Percentiles rank a stretch among this genome's conserved stretches.
These are phyloP conservation scores for Termitomyces sp. DNA, from an alignment of 768 basidiomycete genomes.

Conservation along the genomic window DNA sequence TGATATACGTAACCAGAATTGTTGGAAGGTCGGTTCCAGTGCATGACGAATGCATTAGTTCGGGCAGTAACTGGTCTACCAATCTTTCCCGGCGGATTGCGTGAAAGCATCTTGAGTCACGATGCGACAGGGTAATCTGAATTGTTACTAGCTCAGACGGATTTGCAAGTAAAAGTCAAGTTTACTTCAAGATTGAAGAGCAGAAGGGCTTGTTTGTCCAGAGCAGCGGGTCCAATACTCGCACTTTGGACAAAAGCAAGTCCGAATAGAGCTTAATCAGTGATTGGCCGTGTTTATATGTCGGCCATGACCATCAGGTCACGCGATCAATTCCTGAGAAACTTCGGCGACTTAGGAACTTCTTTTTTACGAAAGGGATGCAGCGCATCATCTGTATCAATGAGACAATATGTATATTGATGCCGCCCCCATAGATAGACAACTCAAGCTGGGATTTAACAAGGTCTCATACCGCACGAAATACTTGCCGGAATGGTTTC, in stretches of 20 bases:
- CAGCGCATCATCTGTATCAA: too few species aligned
- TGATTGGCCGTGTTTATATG: slow-evolving; percentile 1
- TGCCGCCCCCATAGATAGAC: too few species aligned
- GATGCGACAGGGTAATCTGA: not conserved
- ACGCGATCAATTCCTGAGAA: too few species aligned
- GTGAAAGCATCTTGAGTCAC: slow-evolving; percentile 1
- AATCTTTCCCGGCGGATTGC: slow-evolving; percentile 5
- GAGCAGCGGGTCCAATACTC: slow-evolving; percentile 2
- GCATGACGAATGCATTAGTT: slow-evolving; percentile 18
- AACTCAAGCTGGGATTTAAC: too few species aligned
- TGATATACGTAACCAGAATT: slow-evolving; percentile 13
- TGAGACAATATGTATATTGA: too few species aligned
- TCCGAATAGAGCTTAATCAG: not conserved
- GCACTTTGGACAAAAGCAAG: slow-evolving; percentile 8
- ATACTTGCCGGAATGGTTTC: not conserved
- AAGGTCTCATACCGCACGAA: not conserved
- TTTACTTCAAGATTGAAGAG: not conserved
- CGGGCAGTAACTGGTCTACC: slow-evolving; percentile 7
- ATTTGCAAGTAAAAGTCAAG: not conserved
- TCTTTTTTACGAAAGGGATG: too few species aligned
- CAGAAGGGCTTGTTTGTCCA: slow-evolving; percentile 2
- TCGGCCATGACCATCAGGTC: too few species aligned
- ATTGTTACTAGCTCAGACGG: not conserved
- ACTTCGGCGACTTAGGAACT: too few species aligned
- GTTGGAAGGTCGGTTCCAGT: slow-evolving; percentile 9